A percentile compares a stretch with the other conserved stretches of the same genome.
These are phyloP conservation scores for Umbelopsis vinacea DNA, from an alignment of 192 early-diverging fungal genomes.

Conservation along the genomic window DNA sequence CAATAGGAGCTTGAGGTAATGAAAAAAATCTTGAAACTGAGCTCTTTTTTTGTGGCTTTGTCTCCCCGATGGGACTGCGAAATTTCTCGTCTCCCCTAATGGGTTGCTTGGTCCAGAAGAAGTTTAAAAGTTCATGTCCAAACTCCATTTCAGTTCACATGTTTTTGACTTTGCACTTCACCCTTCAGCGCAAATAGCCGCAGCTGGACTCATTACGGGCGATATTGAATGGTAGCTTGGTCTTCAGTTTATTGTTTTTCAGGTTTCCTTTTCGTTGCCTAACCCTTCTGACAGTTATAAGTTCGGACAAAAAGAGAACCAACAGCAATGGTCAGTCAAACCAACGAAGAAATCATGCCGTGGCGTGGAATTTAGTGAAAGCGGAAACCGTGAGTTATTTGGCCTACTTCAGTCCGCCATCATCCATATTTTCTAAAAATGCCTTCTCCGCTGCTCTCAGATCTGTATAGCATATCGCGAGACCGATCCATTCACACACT, in stretches of 20 bases:
- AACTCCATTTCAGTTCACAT: constrained; percentile 8
- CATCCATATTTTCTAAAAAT: too few species aligned
- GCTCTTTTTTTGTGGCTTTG: constrained; percentile 19
- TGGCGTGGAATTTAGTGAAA: constrained; percentile 77
- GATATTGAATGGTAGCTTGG: constrained; percentile 65
- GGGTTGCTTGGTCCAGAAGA: neutral
- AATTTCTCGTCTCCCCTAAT: neutral
- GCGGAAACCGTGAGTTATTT: constrained; percentile 62
- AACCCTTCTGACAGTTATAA: constrained; percentile 19
- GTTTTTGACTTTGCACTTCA: constrained; percentile 72
- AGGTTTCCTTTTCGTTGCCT: neutral
- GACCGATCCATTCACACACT: constrained; percentile 84
- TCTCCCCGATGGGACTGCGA: neutral
- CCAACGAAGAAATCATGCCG: constrained; percentile 88
- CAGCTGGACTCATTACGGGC: constrained; percentile 73
- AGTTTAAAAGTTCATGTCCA: neutral
- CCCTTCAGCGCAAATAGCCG: constrained; percentile 69
- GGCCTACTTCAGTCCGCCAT: neutral
- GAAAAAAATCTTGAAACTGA: neutral
- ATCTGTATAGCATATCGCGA: constrained; percentile 79
- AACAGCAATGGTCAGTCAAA: constrained; percentile 54
- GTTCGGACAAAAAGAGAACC: constrained; percentile 39
- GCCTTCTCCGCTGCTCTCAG: constrained; percentile 35
- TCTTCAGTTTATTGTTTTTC: neutral
- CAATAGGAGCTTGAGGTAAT: constrained; percentile 12